phyloP scores from a whole-genome alignment of 225 moss, liverwort and hornwort genomes.

The Antitrichia curtipendula region DNA sequence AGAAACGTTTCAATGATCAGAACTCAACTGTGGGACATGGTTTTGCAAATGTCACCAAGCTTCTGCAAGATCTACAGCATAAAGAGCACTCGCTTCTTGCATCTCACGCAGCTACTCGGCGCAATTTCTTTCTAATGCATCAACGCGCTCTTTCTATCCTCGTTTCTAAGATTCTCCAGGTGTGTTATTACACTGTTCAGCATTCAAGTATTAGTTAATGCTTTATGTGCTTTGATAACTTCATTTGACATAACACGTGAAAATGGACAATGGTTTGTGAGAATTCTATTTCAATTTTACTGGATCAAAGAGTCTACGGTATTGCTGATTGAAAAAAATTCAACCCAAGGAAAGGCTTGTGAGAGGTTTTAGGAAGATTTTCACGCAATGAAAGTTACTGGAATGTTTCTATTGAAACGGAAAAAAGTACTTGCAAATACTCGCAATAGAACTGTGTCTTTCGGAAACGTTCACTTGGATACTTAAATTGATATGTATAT shows the following conservation, averaged over 20 bases:
- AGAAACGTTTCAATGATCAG: conserved; percentile 35
- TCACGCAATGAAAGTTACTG: neutral
- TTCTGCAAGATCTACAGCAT: conserved; percentile 54
- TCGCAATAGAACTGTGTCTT: neutral
- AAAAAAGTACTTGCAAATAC: neutral
- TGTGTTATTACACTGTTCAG: neutral
- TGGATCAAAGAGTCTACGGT: neutral
- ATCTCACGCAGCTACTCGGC: conserved; percentile 29
- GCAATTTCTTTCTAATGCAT: conserved; percentile 80
- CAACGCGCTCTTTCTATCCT: conserved; percentile 44
- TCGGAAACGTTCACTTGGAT: neutral
- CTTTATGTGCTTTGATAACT: neutral
- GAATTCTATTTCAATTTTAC: neutral
- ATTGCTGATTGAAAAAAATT: neutral
- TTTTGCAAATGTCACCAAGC: conserved; percentile 50
- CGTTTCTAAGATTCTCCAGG: conserved; percentile 63
- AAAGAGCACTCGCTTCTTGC: conserved; percentile 55
- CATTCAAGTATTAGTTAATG: neutral
- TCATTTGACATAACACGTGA: neutral
- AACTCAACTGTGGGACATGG: conserved; percentile 61
- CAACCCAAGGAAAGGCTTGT: neutral
- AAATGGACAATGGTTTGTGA: neutral
- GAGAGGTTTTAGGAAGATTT: neutral
- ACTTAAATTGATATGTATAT: neutral
- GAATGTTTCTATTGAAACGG: neutral